Evolutionary conservation across 2,329 filamentous ascomycete genomes (phyloP).

Genomic region (Alternaria burnsii): DNA sequence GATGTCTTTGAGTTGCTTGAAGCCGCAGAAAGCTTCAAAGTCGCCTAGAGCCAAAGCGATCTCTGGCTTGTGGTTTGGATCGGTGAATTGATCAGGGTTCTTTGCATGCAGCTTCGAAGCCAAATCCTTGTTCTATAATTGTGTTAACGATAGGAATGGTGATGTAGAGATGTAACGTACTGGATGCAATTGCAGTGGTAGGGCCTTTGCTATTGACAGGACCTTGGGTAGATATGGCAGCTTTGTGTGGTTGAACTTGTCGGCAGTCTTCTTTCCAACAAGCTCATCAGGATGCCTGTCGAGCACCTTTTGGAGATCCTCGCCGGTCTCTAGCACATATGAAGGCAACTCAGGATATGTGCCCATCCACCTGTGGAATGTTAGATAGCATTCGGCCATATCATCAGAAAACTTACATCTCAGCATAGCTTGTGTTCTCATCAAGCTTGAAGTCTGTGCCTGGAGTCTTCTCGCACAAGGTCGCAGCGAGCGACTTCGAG

Average conservation of each 20-base stretch:
- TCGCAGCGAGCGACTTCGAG: conserved; percentile 70
- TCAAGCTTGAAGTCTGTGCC: conserved; percentile 70
- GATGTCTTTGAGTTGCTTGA: conserved; percentile 71
- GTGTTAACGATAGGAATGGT: conserved; percentile 11
- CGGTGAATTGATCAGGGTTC: conserved; percentile 72
- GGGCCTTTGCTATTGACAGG: conserved; percentile 76
- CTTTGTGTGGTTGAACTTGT: conserved; percentile 68
- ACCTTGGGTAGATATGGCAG: conserved; percentile 80
- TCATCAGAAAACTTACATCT: conserved; percentile 54
- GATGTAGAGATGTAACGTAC: conserved; percentile 27
- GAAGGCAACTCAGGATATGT: conserved; percentile 77
- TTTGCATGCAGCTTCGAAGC: conserved; percentile 69
- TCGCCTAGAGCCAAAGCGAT: conserved; percentile 75
- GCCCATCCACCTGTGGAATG: conserved; percentile 68
- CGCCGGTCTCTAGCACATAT: conserved; percentile 67
- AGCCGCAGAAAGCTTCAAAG: conserved; percentile 80
- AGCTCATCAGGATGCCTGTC: conserved; percentile 68
- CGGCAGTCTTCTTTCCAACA: conserved; percentile 68
- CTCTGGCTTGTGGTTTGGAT: conserved; percentile 81
- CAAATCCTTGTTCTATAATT: conserved; percentile 65
- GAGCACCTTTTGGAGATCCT: conserved; percentile 71
- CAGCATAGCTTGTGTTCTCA: conserved; percentile 69
- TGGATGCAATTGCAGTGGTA: conserved; percentile 78
- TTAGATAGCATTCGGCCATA: conserved; percentile 10
- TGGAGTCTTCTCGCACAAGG: conserved; percentile 70